Evolutionary conservation across 2,329 filamentous ascomycete species (phyloP), one percentile per base, ranked within the genome.

Genomic region (Kalaharituber pfeilii): DNA sequence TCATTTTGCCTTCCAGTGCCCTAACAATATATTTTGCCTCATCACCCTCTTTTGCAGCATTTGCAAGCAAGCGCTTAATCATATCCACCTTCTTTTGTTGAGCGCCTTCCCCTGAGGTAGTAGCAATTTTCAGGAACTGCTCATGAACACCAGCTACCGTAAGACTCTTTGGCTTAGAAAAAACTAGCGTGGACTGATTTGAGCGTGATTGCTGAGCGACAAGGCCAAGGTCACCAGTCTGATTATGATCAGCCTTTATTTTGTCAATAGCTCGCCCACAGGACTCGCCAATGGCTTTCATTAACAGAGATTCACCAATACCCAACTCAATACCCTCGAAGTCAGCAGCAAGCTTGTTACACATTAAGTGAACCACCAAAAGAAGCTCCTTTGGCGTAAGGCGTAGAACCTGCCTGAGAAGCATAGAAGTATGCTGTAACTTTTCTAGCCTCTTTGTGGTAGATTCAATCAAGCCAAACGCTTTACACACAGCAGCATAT

Each of bases 221-320:
- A 29, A 96, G 73, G 9, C 91, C 91, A 9, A 98, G 75, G 67
- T 98, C 91, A 53, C 91, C 91, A 68, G 96, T 94, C 63, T 95
- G 87, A 64, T 91, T 87, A 66, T 98, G 91, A 63, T 96, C 88
- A 50, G 84, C 80, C 70, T 95, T 96, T 73, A 98, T 94, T 52
- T 94, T 81, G 33, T 82, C 76, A 49, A 95, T 70, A 64, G 81
- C 94, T 57, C 91, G 81, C 8, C 91, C 91, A 0, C 91, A 98
- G 27, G 82, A 84, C 70, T 96, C 89, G 9, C 89, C 89, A 65
- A 98, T 94, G 4, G 91, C 86, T 68, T 96, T 98, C 88, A 96
- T 96, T 64, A 98, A 95, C 26, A 98, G 70, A 0, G 89, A 96
- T 69, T 98, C 91, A 54, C 91, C 91, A 63, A 98, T 98, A n/a